Evolutionary conservation across 305 asterid genomes (phyloP).

Genomic region (Coffea humblotiana): DNA sequence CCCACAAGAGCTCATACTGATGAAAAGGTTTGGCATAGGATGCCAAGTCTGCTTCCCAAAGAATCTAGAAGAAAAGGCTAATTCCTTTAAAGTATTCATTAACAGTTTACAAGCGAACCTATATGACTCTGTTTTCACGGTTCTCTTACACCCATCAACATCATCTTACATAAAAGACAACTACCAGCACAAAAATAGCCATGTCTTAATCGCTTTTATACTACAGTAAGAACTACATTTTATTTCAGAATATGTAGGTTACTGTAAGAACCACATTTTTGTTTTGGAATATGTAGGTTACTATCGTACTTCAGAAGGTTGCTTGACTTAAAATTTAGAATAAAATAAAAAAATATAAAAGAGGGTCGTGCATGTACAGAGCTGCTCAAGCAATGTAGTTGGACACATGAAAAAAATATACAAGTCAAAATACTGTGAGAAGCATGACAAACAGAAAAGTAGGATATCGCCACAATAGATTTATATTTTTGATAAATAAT

Average conservation of each 20-base stretch:
- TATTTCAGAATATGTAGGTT: background rate
- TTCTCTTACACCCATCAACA: background rate
- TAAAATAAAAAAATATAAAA: too few relatives aligned
- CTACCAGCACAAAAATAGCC: background rate
- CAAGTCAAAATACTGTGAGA: background rate
- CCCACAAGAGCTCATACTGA: too few relatives aligned
- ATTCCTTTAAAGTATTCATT: background rate
- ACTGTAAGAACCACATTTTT: background rate
- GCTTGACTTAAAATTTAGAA: background rate
- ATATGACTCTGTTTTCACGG: background rate
- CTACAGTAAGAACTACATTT: background rate
- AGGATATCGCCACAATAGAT: background rate
- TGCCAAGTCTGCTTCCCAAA: background rate
- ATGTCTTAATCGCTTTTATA: background rate
- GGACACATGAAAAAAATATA: too few relatives aligned
- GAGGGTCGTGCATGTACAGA: background rate
- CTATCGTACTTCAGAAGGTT: background rate
- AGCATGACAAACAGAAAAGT: background rate
- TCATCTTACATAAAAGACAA: background rate
- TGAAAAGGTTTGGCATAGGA: too few relatives aligned
- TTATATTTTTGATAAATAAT: background rate
- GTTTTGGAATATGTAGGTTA: background rate
- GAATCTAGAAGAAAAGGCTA: background rate
- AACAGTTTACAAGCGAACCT: background rate
- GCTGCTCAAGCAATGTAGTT: background rate